Base-by-base conservation (phyloP, 176 grass and related monocot genomes). In the Urochloa ruziziensis region DNA sequence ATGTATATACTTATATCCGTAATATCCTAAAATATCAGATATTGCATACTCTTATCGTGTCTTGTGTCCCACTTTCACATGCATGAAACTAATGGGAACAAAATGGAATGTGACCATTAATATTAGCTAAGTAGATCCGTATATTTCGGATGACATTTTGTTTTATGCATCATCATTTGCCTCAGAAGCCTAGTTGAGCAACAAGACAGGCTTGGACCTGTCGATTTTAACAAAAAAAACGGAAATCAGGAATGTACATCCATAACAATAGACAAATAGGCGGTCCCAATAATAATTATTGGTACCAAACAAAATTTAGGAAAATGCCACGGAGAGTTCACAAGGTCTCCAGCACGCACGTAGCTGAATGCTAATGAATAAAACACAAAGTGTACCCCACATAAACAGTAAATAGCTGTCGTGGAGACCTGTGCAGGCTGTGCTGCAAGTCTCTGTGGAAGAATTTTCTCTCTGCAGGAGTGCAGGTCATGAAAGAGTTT, bases 201-300 rank as follows among this genome's bases (percentile, higher is more conserved):
- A 65, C 51, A 66, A 52, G 29, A 67, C 77, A 67, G 51, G 17
- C 1, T 5, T 80, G 61, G 21, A 80, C 43, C 30, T 67, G 23
- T 52, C 77, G 2, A 36, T 36, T 80, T 39, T 37, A 7, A 10
- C 29, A 24, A 12, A 32, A 67, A 15, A 66, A 10, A n/a, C n/a
- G n/a, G n/a, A n/a, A n/a, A 67, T 40, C 33, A 7, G 17, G 2
- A 40, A 68, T 47, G 65, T 56, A 35, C 51, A 42, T 52, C 18
- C 32, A 61, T 68, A 30, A 62, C 9, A 70, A 54, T 33, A 62
- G 43, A 77, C 71, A 82, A 85, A 76, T 6, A 76, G 33, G 78
- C 16, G 35, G 83, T 77, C 83, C 88, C 53, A 21, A 8, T 33
- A 21, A 8, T 33, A 80, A 32, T 80, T 17, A 59, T 39, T 27